Evolutionary conservation across 2,329 filamentous ascomycete species (phyloP).

Genomic region (Tricladium varicosporioides): DNA sequence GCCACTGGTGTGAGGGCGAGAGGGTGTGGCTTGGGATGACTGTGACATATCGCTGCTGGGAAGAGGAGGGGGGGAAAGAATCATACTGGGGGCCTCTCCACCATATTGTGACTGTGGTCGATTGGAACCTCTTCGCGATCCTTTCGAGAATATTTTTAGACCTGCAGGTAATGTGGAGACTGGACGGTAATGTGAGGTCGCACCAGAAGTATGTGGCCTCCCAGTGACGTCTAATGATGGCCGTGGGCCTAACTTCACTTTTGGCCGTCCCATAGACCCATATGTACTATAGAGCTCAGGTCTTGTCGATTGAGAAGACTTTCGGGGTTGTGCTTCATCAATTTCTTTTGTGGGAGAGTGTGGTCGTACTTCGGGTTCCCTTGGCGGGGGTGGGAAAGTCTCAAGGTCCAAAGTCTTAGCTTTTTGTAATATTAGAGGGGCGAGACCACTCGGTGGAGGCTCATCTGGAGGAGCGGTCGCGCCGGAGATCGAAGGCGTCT

Average conservation of each 20-base stretch:
- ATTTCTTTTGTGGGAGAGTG: conserved; percentile 21
- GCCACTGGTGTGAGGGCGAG: conserved; percentile 32
- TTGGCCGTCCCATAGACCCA: conserved; percentile 60
- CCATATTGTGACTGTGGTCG: conserved; percentile 39
- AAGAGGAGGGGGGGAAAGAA: conserved; percentile 28
- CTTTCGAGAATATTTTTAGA: conserved; percentile 67
- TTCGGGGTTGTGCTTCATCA: conserved; percentile 28
- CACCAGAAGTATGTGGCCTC: conserved; percentile 57
- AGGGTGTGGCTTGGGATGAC: conserved; percentile 26
- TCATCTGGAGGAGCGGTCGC: conserved; percentile 11
- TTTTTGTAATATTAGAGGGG: conserved; percentile 15
- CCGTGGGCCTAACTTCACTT: conserved; percentile 85
- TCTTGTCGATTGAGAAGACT: conserved; percentile 49
- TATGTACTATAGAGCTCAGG: conserved; percentile 51
- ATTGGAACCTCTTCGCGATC: conserved; percentile 49
- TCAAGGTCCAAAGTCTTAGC: conserved; percentile 18
- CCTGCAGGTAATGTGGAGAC: conserved; percentile 78
- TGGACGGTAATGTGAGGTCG: conserved; percentile 62
- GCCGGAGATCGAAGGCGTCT: conserved; percentile 21
- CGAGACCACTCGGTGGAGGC: conserved; percentile 14
- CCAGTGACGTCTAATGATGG: conserved; percentile 66
- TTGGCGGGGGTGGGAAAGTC: conserved; percentile 27
- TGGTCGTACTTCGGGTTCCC: conserved; percentile 19
- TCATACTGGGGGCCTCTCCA: conserved; percentile 28
- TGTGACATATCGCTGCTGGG: conserved; percentile 28